phyloP scores from a whole-genome alignment of 2,329 filamentous ascomycete species.

The Pseudogymnoascus sp. region DNA sequence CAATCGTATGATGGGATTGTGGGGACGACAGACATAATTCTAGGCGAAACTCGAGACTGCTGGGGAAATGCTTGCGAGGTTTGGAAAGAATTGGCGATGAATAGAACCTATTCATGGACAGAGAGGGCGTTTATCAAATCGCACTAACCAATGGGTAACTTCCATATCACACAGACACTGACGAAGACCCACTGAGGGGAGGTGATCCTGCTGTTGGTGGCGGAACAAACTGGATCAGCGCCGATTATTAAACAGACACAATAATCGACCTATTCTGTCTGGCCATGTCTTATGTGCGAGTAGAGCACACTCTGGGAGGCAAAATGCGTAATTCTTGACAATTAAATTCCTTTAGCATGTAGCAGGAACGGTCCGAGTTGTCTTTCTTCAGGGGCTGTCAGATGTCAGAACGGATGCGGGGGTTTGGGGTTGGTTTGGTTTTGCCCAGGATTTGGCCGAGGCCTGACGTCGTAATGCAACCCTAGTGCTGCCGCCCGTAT shows the following conservation, averaged over 20 bases:
- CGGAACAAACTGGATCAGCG: neutral
- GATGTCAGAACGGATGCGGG: neutral
- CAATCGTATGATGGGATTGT: neutral
- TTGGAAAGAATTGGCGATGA: neutral
- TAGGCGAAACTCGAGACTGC: neutral
- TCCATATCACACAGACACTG: neutral
- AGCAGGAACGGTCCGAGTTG: neutral
- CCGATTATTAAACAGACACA: neutral
- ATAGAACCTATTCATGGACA: neutral
- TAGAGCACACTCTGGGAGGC: neutral
- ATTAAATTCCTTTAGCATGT: neutral
- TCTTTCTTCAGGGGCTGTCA: neutral
- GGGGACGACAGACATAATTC: neutral
- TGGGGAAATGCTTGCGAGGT: neutral
- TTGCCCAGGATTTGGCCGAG: neutral
- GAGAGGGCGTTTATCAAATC: neutral
- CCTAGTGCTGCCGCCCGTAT: neutral
- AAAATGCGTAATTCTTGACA: neutral
- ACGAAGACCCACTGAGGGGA: neutral
- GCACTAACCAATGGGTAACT: neutral
- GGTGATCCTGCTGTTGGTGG: neutral
- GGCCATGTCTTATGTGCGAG: neutral
- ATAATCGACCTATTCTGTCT: neutral
- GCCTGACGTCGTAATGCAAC: neutral
- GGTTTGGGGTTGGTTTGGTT: neutral